Conservation (phyloP, 305 asterid species). For the Ilex paraguariensis region DNA sequence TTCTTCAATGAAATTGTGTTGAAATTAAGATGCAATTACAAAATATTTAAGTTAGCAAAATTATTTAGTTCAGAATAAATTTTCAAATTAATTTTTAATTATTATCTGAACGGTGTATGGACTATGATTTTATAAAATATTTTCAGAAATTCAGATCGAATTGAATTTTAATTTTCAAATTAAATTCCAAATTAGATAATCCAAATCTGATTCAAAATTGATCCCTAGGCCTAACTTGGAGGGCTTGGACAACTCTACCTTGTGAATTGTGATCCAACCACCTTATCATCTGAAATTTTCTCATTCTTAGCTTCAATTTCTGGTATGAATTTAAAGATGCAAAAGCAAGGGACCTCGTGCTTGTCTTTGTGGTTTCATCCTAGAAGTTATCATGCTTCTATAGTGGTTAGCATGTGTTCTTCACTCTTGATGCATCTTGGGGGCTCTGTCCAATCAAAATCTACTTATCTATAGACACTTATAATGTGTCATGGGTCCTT, state of each 20-base stretch:
- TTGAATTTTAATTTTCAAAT: no score
- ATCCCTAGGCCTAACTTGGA: background rate
- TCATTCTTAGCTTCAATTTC: slow-evolving; percentile 10
- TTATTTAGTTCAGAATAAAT: no score
- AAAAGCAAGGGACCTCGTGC: slow-evolving; percentile 40
- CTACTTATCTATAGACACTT: slow-evolving; percentile 25
- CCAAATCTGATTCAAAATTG: no score
- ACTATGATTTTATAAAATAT: no score
- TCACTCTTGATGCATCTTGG: slow-evolving; percentile 3
- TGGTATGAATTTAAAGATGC: slow-evolving; percentile 40
- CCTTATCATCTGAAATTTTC: background rate
- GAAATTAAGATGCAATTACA: no score
- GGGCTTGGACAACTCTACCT: slow-evolving; percentile 23
- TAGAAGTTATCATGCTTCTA: slow-evolving; percentile 27
- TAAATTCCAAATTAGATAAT: no score
- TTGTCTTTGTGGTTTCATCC: slow-evolving; percentile 17
- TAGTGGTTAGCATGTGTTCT: slow-evolving; percentile 66
- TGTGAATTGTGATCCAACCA: slow-evolving; percentile 22
- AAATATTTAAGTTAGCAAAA: no score
- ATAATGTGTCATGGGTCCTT: slow-evolving; percentile 40
- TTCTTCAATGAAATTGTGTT: no score
- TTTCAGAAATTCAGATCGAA: no score
- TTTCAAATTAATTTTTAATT: no score
- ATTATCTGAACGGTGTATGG: no score
- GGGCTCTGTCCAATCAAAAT: slow-evolving; percentile 31